These are phyloP conservation scores for Diospyros lotus DNA, from an alignment of 148 eudicot species.

Conservation along the genomic window DNA sequence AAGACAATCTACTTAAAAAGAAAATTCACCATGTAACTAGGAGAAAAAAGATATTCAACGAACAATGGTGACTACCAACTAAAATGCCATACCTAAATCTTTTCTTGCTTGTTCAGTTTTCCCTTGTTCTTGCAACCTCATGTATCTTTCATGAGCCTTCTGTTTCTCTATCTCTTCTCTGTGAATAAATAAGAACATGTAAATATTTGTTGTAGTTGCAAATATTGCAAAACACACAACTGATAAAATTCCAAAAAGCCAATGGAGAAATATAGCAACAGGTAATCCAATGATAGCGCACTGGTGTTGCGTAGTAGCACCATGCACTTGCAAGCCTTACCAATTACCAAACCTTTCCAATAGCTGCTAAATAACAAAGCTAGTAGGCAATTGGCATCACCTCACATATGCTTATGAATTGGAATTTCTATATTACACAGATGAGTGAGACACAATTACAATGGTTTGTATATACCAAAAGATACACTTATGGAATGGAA, in stretches of 20 bases:
- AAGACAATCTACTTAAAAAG: not conserved
- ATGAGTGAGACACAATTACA: no score
- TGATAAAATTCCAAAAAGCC: not conserved
- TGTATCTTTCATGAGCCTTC: slow-evolving; percentile 80
- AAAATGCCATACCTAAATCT: slow-evolving; percentile 60
- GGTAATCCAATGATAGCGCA: not conserved
- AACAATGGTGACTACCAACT: not conserved
- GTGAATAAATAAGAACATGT: slow-evolving; percentile 5
- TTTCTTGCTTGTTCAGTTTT: slow-evolving; percentile 86
- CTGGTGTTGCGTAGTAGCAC: not conserved
- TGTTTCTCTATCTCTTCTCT: slow-evolving; percentile 90
- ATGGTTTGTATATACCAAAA: no score
- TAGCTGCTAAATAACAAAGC: no score
- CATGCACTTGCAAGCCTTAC: not conserved
- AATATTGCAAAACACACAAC: not conserved
- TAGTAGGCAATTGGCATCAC: no score
- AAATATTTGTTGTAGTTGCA: not conserved
- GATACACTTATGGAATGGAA: no score
- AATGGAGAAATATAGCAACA: not conserved
- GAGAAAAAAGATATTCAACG: no score
- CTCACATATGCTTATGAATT: no score
- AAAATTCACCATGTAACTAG: not conserved
- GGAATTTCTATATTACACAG: no score
- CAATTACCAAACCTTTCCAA: not conserved
- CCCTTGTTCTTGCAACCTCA: slow-evolving; percentile 94